Base-by-base conservation (phyloP, 805 yeast species). In the Komagataella kurtzmanii region DNA sequence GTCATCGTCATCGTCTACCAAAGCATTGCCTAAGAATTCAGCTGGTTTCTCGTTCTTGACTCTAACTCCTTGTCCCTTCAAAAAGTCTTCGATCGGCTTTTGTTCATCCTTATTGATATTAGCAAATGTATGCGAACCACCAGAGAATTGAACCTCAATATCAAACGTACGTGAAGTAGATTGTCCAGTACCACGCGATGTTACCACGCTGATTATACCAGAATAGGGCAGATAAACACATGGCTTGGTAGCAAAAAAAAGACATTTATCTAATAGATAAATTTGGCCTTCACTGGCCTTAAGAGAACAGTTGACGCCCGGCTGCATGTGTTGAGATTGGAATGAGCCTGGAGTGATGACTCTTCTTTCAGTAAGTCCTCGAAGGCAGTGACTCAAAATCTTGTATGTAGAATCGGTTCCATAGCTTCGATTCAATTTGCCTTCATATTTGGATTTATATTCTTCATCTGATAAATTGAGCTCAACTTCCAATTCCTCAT, bases 231-330 rank as follows among this genome's bases (percentile, higher is more conserved):
- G 86, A 65, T 86, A 86, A 45, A 93, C 80, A 0, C 97, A 89
- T 47, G 99, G 97, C 65, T 93, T 93, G 21, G 97, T 89, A 49
- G 91, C 83, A 64, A 93, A 91, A 55, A 93, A 69, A 62, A 93
- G 79, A 52, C 96, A 86, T 67, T 88, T 86, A 57, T 93, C 99
- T 54, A 93, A 75, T n/a, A 95, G 88, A 66, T 87, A 93, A 54
- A 93, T 69, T 59, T 89, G 85, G 24, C 99, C 98, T 71, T 93
- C 98, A 50, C 87, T 85, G 0, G 98, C 98, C 67, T 91, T 93
- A 59, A 88, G 77, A 6, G 97, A 88, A 69, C 98, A 91, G 18
- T 88, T 76, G 24, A 93, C 85, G 3, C 95, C 97, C 12, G 95
- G 85, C 60, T 85, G 88, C 47, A 80, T 81, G 61, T 81, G 83